Conservation (phyloP, 2,329 filamentous ascomycete species). For the Dothistroma septosporum region DNA sequence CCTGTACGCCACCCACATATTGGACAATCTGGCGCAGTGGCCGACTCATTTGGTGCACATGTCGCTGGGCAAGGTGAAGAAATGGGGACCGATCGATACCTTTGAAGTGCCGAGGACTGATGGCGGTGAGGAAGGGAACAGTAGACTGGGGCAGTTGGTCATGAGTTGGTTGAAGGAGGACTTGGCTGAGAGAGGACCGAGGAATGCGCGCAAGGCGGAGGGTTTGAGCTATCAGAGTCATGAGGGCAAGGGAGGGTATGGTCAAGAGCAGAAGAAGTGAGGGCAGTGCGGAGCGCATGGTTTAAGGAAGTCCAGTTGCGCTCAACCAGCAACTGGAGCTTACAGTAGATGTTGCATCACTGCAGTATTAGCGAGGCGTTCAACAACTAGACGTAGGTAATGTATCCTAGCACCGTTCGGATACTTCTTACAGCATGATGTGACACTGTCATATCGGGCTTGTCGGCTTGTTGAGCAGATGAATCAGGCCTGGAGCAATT, state of each 20-base stretch:
- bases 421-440: not conserved
- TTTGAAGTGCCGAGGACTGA: slow-evolving; percentile 59
- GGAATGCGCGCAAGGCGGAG: slow-evolving; percentile 59
- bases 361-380: slow-evolving; percentile 6
- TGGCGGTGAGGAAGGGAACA: slow-evolving; percentile 62
- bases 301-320: not conserved
- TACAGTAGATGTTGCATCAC: not conserved
- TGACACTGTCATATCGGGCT: too few species aligned
- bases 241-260: slow-evolving; percentile 62
- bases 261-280: slow-evolving; percentile 48
- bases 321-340: slow-evolving; percentile 3
- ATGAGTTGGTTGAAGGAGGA: slow-evolving; percentile 82
- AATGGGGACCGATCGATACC: slow-evolving; percentile 70
- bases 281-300: slow-evolving; percentile 2
- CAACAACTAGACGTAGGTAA: not conserved
- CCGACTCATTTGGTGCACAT: slow-evolving; percentile 95
- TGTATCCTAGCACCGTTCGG: not conserved
- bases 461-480: not conserved
- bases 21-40: slow-evolving; percentile 93
- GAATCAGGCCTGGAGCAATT: not conserved
- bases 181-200: slow-evolving; percentile 70
- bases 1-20: slow-evolving; percentile 94
- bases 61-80: slow-evolving; percentile 81
- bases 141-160: slow-evolving; percentile 79
- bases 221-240: slow-evolving; percentile 60